Evolutionary conservation across 257 asterid genomes (phyloP).

Genomic region (Solanum okadae): DNA sequence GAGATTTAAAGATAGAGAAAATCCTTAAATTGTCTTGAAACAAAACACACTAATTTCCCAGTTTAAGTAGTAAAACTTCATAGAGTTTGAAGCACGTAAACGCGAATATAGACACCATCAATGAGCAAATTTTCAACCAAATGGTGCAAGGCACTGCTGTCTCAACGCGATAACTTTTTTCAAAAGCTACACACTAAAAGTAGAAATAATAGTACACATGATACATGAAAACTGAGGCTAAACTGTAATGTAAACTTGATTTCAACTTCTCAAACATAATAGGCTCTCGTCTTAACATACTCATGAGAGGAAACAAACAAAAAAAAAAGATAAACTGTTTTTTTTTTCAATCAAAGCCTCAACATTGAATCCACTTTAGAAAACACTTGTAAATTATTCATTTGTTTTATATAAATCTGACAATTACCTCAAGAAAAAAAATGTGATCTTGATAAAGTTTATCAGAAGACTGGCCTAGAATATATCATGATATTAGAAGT

Average conservation of each 20-base stretch:
- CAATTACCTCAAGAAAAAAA: too few species aligned
- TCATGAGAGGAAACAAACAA: neutral
- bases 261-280: neutral
- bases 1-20: neutral
- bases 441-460: too few species aligned
- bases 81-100: neutral
- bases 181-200: neutral
- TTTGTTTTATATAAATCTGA: too few species aligned
- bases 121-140: neutral
- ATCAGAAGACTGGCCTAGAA: neutral
- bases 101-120: neutral
- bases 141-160: neutral
- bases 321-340: neutral
- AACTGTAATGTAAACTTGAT: neutral
- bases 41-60: neutral
- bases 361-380: neutral
- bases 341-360: conserved; percentile 11
- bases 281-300: neutral
- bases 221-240: neutral
- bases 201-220: neutral
- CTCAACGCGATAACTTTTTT: neutral
- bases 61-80: neutral
- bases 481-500: neutral
- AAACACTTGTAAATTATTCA: too few species aligned
- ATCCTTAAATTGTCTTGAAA: neutral